Conservation (phyloP, 495 filamentous ascomycete genomes). For the Neurospora sp. region DNA sequence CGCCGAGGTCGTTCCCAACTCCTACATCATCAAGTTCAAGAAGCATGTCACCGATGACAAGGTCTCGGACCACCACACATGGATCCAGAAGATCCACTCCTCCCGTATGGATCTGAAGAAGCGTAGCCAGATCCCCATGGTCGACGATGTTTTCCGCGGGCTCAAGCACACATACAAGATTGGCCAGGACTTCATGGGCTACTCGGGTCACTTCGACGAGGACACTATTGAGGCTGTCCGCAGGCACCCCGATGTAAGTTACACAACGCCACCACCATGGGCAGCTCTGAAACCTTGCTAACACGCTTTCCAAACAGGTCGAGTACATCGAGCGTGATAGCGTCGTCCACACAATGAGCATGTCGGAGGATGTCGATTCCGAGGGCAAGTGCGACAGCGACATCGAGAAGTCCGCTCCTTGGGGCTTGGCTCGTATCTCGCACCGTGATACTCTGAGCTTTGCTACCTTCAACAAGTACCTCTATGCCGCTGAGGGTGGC, state of each 20-base stretch:
- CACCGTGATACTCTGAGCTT: constrained; percentile 81
- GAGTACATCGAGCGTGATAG: constrained; percentile 95
- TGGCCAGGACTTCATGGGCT: constrained; percentile 71
- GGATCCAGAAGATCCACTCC: constrained; percentile 79
- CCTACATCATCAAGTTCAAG: constrained; percentile 98
- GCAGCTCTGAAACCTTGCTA: constrained; percentile 3
- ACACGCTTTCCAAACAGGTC: constrained; percentile 48
- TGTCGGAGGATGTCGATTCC: constrained; percentile 18
- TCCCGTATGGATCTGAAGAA: constrained; percentile 75
- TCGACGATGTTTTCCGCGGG: constrained; percentile 64
- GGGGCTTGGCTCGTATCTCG: constrained; percentile 96
- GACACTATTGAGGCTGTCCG: constrained; percentile 86
- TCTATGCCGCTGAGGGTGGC: constrained; percentile 81
- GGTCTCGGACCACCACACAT: constrained; percentile 71
- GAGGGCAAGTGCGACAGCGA: constrained; percentile 29
- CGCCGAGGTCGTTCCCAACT: constrained; percentile 68
- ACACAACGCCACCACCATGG: background rate
- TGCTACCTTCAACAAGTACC: constrained; percentile 94
- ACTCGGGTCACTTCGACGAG: constrained; percentile 94
- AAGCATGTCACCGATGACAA: constrained; percentile 65
- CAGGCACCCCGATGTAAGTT: constrained; percentile 92
- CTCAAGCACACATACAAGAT: constrained; percentile 95
- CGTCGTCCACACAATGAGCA: constrained; percentile 66
- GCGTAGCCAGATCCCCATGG: constrained; percentile 67
- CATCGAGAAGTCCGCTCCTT: constrained; percentile 85